Evolutionary conservation across 805 yeast genomes (phyloP), one percentile per base, ranked within the genome.

Genomic region (Wickerhamomyces bovis): DNA sequence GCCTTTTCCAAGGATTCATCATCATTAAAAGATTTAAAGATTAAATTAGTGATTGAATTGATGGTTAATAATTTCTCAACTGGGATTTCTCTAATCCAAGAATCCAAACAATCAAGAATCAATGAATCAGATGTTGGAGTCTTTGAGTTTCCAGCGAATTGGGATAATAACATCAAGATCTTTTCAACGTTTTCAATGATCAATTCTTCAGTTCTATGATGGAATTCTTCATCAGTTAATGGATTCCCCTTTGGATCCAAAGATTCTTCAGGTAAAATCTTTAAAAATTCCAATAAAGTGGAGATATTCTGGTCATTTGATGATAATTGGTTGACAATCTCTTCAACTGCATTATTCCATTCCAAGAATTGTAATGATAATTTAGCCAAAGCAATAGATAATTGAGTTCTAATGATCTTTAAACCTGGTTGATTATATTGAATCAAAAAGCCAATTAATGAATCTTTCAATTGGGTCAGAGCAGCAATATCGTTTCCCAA

Each of bases 61-160:
- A 80, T 72, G 10, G 77, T 66, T 39, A 92, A 66, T n/a, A 94
- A 69, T 42, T 79, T 75, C 44, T 78, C 82, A 23, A 92, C 73
- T 4, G 92, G 86, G 42, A 89, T 79, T 63, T 95, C 99, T 51
- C 75, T 76, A 49, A 94, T 82, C 99, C 99, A 94, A 19, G 95
- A 85, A 55, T 83, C 82, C 47, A 95, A 69, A 65, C 96, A 85
- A 51, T 81, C 83, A 47, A 92, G 72, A 6, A 89, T 72, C 44
- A 78, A 64, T 2, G 75, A 44, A 63, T 57, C 49, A 65, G 69
- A 46, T 60, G 52, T 33, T 50, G 62, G 50, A 33, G 61, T 55
- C 9, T 58, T 50, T 0, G 70, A 52, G 4, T 68, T 54, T 45
- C 65, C 66, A 7, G 77, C 70, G 49, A 80, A 72, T 40, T 75